A percentile compares a stretch with the other conserved stretches of the same genome.
These are phyloP conservation scores for Punctularia strigosozonata DNA, from an alignment of 768 basidiomycete genomes.

Conservation along the genomic window DNA sequence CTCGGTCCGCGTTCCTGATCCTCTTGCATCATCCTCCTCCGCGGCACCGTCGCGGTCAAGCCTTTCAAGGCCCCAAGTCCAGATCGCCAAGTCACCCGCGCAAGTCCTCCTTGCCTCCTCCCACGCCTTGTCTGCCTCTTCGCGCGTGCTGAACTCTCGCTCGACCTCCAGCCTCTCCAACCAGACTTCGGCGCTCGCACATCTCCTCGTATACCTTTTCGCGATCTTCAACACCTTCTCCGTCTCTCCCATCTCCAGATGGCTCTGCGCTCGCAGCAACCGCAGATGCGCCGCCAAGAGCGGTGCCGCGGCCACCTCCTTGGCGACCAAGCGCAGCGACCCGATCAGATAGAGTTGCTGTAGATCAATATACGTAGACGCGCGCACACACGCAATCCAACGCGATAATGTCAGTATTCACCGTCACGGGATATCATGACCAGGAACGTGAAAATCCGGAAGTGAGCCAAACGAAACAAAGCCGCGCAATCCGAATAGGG, in stretches of 20 bases:
- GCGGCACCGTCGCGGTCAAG: slow-evolving; percentile 4
- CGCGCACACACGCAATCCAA: too few relatives aligned
- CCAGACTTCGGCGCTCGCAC: slow-evolving; percentile 36
- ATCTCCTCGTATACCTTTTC: slow-evolving; percentile 33
- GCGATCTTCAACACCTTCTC: slow-evolving; percentile 28
- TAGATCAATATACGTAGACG: slow-evolving; percentile 1
- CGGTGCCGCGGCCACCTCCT: slow-evolving; percentile 8
- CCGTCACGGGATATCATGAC: too few relatives aligned
- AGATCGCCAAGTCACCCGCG: too few relatives aligned
- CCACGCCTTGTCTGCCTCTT: slow-evolving; percentile 25
- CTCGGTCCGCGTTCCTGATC: too few relatives aligned
- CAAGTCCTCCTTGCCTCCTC: slow-evolving; percentile 24
- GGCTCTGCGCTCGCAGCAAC: slow-evolving; percentile 17
- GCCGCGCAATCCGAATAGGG: too few relatives aligned
- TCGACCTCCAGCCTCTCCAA: slow-evolving; percentile 38
- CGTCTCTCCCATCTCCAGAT: slow-evolving; percentile 9
- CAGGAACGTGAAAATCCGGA: too few relatives aligned
- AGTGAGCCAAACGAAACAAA: too few relatives aligned
- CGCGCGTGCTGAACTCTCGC: slow-evolving; percentile 13
- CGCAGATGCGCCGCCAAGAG: slow-evolving; percentile 26
- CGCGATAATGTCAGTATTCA: too few relatives aligned
- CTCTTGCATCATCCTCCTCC: too few relatives aligned
- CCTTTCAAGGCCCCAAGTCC: slow-evolving; percentile 39
- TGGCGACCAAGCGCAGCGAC: slow-evolving; percentile 27
- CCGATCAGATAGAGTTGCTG: slow-evolving; percentile 46